Base-by-base conservation (phyloP, 345 rosid genomes). In the Viola odorata region DNA sequence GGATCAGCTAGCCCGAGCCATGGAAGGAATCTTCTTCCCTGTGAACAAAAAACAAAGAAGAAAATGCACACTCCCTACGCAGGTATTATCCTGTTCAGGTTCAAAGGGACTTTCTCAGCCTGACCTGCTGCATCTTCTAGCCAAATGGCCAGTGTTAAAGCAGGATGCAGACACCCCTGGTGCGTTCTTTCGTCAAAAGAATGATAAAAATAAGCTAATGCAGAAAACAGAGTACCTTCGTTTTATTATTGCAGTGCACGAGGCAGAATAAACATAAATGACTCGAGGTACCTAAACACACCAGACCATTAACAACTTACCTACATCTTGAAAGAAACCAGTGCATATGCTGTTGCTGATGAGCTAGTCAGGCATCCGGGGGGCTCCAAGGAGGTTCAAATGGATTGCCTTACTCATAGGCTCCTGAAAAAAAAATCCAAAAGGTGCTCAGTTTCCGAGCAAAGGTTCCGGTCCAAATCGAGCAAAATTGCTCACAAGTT, bases 21-120 rank as follows among this genome's bases (percentile, higher is more conserved):
- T 54, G 61, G 47, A 67, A 54, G 67, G 61, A 65, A 68, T 66
- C 73, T 72, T 81, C 78, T 57, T 69, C 51, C 87, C 95, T 77
- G 72, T 68, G 73, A 23, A 23, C 80, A 76, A 78, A 78, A 66
- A 69, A 66, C 45, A 39, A 72, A 37, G 64, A 69, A 72, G 39
- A 76, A 77, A 80, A 68, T 53, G 97, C 99, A 94, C 97, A 63
- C 97, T 94, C 97, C 99, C 97, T 90, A 81, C 96, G 99, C 99
- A 88, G 96, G 99, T 74, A 90, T 94, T 90, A 88, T 78, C 99
- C 99, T 86, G 99, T 82, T 94, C 99, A 94, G 99, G 99, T 90
- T 88, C 99, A 72, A 90, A 94, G 99, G 99, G 96, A 88, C 99
- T 88, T 81, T 94, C 99, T 90, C 99, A 94, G 99, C 99, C 97